Evolutionary conservation across 2,329 filamentous ascomycete genomes (phyloP).

Genomic region (Fonsecaea multimorphosa): DNA sequence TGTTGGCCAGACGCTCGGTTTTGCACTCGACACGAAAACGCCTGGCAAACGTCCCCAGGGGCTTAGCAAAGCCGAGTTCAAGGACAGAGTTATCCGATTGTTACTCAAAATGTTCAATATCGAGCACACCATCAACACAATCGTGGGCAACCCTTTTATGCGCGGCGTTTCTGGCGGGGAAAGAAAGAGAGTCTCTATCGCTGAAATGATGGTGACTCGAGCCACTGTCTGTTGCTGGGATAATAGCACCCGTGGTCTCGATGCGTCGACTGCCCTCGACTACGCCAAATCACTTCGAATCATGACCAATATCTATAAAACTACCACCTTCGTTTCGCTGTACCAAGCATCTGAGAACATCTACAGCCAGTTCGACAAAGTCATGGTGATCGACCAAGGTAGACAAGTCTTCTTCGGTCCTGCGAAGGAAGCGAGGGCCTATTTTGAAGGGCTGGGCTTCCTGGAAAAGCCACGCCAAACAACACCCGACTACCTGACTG

Average conservation of each 20-base stretch:
- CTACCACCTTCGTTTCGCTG: slow-evolving; percentile 81
- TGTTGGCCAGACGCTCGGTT: slow-evolving; percentile 83
- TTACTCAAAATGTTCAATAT: slow-evolving; percentile 94
- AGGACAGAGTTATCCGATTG: slow-evolving; percentile 73
- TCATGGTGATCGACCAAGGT: slow-evolving; percentile 78
- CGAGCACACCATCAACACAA: slow-evolving; percentile 81
- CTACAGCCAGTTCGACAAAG: slow-evolving; percentile 80
- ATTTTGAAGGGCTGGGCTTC: slow-evolving; percentile 80
- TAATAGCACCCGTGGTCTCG: slow-evolving; percentile 72
- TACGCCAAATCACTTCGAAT: slow-evolving; percentile 74
- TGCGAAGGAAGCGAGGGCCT: slow-evolving; percentile 67
- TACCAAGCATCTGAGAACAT: slow-evolving; percentile 87
- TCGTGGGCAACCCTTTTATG: slow-evolving; percentile 82
- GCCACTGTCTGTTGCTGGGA: slow-evolving; percentile 77
- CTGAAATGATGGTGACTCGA: slow-evolving; percentile 79
- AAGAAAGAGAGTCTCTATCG: slow-evolving; percentile 79
- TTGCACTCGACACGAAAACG: slow-evolving; percentile 83
- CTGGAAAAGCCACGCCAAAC: slow-evolving; percentile 76
- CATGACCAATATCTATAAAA: slow-evolving; percentile 82
- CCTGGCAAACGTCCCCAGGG: slow-evolving; percentile 79
- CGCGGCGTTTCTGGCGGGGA: slow-evolving; percentile 82
- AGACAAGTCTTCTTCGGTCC: slow-evolving; percentile 79
- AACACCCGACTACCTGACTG: slow-evolving; percentile 80
- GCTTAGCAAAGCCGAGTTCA: slow-evolving; percentile 75
- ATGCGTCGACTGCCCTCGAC: slow-evolving; percentile 71